These are phyloP conservation scores for Plasmodium sp. DNA, from an alignment of 169 alveolate species.

Conservation along the genomic window DNA sequence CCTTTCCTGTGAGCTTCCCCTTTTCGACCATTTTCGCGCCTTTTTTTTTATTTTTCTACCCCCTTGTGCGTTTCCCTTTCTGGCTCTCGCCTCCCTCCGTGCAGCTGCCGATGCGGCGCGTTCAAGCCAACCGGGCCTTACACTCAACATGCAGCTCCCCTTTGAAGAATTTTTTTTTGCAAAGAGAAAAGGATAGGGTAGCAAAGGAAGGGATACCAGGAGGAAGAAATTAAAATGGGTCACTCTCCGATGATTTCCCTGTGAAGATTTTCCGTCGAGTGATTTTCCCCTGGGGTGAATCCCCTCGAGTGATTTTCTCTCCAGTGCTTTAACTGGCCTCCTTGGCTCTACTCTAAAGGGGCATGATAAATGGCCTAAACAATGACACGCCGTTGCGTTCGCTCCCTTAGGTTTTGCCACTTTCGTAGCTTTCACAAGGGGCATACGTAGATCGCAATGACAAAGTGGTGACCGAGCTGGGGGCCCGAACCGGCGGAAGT, in stretches of 20 bases:
- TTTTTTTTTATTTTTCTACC: not conserved
- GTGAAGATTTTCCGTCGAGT: not conserved
- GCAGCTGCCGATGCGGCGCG: not conserved
- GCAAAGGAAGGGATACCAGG: not conserved
- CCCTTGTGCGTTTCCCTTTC: not conserved
- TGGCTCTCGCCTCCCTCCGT: not conserved
- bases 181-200: not conserved
- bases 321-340: not conserved
- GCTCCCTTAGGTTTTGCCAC: not conserved
- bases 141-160: not conserved
- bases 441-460: not conserved
- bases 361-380: not conserved
- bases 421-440: not conserved
- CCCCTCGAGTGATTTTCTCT: not conserved
- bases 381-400: not conserved
- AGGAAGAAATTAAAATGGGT: not conserved
- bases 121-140: not conserved
- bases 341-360: not conserved
- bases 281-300: not conserved
- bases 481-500: not conserved
- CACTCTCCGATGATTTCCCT: not conserved
- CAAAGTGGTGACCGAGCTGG: not conserved
- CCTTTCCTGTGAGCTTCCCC: not conserved
- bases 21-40: not conserved
- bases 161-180: not conserved